phyloP scores from a whole-genome alignment of 768 basidiomycete species.

The Mrakia gelida region DNA sequence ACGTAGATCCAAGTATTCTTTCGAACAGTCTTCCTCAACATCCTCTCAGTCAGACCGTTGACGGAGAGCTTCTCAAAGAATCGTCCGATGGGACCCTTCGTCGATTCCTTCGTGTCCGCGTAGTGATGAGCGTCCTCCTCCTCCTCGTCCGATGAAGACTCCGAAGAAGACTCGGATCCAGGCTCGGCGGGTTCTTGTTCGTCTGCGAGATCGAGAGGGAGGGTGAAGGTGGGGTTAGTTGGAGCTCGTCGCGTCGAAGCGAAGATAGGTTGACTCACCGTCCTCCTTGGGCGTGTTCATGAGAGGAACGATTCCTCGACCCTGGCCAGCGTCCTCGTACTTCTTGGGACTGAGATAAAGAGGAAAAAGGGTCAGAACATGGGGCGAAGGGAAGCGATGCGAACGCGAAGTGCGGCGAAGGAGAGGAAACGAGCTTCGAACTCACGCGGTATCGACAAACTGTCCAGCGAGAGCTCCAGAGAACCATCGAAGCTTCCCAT shows the following conservation, averaged over 20 bases:
- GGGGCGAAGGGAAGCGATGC: no score
- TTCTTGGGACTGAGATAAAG: constrained; percentile 45
- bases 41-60: constrained; percentile 53
- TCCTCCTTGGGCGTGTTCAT: constrained; percentile 27
- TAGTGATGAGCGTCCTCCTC: constrained; percentile 41
- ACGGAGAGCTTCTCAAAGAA: constrained; percentile 50
- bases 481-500: constrained; percentile 40
- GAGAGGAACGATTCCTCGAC: constrained; percentile 47
- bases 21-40: constrained; percentile 51
- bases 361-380: no score
- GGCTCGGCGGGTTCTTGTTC: constrained; percentile 13
- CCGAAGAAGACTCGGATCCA: constrained; percentile 36
- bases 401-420: no score
- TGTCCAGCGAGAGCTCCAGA: constrained; percentile 21
- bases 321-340: constrained; percentile 62
- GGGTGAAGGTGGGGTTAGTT: background rate
- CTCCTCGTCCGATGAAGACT: constrained; percentile 34
- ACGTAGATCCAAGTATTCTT: constrained; percentile 69
- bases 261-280: background rate
- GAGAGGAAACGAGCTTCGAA: no score
- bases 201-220: background rate
- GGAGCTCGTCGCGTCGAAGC: background rate
- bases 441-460: constrained; percentile 50
- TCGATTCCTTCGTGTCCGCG: constrained; percentile 33
- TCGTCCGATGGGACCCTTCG: constrained; percentile 42